phyloP scores from a whole-genome alignment of 768 basidiomycete genomes.

The Boletus coccyginus region DNA sequence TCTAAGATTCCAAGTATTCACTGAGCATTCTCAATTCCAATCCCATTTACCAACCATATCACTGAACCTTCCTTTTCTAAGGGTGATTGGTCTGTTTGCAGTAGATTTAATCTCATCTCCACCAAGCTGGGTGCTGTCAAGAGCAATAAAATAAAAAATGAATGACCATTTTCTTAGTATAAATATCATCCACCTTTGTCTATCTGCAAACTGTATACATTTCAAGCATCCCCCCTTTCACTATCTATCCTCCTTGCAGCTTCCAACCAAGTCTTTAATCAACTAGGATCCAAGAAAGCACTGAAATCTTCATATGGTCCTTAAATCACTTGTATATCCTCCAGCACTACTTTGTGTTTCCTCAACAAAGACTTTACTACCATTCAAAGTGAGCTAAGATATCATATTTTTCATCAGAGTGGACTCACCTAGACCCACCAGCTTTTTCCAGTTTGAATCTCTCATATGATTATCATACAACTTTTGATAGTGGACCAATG shows the following conservation, averaged over 20 bases:
- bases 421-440: no score
- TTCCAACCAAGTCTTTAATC: no score
- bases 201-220: background rate
- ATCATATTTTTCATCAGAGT: no score
- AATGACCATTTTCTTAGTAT: no score
- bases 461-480: no score
- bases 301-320: background rate
- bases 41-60: background rate
- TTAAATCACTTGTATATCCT: background rate
- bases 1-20: background rate
- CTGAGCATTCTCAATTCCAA: background rate
- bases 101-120: background rate
- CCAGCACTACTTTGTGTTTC: background rate
- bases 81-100: background rate
- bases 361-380: no score
- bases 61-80: background rate
- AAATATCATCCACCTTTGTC: background rate
- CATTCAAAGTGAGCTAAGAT: no score
- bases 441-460: no score
- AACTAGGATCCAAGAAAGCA: background rate
- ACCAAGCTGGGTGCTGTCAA: background rate
- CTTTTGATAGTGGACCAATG: constrained; percentile 23
- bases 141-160: no score
- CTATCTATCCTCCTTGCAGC: background rate
- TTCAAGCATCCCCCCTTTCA: background rate